phyloP scores from a whole-genome alignment of 331 rosid genomes.

The Ulmus americana region DNA sequence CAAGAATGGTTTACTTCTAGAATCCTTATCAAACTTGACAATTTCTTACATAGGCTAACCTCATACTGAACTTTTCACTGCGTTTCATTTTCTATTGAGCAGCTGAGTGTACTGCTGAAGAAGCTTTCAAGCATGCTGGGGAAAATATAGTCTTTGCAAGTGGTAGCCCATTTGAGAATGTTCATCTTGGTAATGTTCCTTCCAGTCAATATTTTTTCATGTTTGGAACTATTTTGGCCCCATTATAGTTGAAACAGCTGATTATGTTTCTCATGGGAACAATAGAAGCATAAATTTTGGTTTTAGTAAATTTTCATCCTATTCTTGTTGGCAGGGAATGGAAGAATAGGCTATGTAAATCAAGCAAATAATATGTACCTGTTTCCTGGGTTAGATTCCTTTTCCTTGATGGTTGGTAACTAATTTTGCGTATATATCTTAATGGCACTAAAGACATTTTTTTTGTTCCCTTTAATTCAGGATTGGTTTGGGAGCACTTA shows the following conservation, averaged over 20 bases:
- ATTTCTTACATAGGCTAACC: constrained; percentile 24
- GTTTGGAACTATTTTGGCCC: constrained; percentile 17
- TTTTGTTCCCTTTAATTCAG: constrained; percentile 40
- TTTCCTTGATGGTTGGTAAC: constrained; percentile 2
- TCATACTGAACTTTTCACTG: background rate
- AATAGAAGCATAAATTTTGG: constrained; percentile 18
- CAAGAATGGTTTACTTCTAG: constrained; percentile 72
- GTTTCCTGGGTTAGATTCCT: constrained; percentile 75
- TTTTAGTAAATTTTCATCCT: background rate
- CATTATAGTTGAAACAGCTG: constrained; percentile 1
- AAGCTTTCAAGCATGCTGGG: constrained; percentile 89
- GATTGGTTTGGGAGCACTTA: constrained; percentile 89
- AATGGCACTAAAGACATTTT: constrained; percentile 6
- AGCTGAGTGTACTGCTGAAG: constrained; percentile 96
- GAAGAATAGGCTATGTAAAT: constrained; percentile 83
- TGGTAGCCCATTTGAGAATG: constrained; percentile 92
- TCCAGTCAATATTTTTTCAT: constrained; percentile 16
- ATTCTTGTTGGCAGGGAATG: constrained; percentile 56
- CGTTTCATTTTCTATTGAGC: constrained; percentile 23
- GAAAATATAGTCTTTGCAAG: constrained; percentile 82
- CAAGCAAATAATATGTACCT: constrained; percentile 99
- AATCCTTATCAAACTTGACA: constrained; percentile 26
- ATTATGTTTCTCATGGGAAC: constrained; percentile 11
- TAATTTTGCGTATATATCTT: constrained; percentile 14
- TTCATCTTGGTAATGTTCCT: constrained; percentile 61